Evolutionary conservation across 257 asterid species (phyloP).

Genomic region (Nicotiana sylvestris): DNA sequence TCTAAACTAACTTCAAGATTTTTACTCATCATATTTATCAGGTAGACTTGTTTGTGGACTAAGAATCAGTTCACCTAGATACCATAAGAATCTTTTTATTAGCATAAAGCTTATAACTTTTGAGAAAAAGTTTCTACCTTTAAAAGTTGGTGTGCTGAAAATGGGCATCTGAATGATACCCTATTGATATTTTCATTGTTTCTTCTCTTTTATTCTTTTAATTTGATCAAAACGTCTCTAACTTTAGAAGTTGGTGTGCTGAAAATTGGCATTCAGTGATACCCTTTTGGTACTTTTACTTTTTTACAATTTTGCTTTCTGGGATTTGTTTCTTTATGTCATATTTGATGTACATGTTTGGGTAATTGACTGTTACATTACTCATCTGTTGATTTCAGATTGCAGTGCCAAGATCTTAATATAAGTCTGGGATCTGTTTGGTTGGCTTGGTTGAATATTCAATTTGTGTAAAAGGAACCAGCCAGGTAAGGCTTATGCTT

Average conservation of each 20-base stretch:
- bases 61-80: background rate
- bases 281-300: background rate
- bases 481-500: background rate
- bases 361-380: background rate
- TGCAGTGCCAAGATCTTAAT: background rate
- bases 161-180: background rate
- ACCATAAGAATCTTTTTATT: background rate
- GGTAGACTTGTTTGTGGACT: background rate
- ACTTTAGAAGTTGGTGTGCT: background rate
- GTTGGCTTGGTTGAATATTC: background rate
- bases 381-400: background rate
- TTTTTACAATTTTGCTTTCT: background rate
- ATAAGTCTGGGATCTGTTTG: background rate
- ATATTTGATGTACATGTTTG: background rate
- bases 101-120: background rate
- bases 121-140: background rate
- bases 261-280: background rate
- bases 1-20: background rate
- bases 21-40: slow-evolving; percentile 6
- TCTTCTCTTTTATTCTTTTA: background rate
- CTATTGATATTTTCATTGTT: background rate
- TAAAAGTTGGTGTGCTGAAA: background rate
- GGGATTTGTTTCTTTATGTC: background rate
- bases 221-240: background rate
- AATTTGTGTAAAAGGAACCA: background rate